Evolutionary conservation across 192 early-diverging fungal genomes (phyloP).

Genomic region (Dissophora ornata): DNA sequence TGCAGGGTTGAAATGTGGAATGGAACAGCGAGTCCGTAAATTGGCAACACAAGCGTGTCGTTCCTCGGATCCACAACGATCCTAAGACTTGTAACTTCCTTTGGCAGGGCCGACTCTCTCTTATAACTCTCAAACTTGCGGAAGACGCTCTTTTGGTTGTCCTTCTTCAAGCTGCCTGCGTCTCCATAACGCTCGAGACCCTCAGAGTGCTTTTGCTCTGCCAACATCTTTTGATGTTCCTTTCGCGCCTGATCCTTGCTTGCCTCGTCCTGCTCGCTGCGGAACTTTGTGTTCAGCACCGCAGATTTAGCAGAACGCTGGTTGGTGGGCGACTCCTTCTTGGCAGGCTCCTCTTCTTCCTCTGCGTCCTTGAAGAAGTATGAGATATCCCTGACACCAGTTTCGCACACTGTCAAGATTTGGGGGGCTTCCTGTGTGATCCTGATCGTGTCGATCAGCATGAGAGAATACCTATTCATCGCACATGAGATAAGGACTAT

Average conservation of each 20-base stretch:
- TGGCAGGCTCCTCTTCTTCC: slow-evolving; percentile 46
- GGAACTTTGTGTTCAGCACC: slow-evolving; percentile 80
- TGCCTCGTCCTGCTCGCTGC: slow-evolving; percentile 85
- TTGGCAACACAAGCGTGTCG: slow-evolving; percentile 91
- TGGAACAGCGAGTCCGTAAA: slow-evolving; percentile 96
- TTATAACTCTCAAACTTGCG: slow-evolving; percentile 97
- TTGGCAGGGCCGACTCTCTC: slow-evolving; percentile 88
- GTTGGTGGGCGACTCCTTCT: slow-evolving; percentile 25
- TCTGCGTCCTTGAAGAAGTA: slow-evolving; percentile 65
- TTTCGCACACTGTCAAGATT: slow-evolving; percentile 73
- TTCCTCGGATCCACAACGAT: slow-evolving; percentile 91
- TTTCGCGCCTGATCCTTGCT: slow-evolving; percentile 79
- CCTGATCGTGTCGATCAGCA: slow-evolving; percentile 85
- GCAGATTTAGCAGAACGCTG: slow-evolving; percentile 68
- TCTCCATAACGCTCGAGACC: slow-evolving; percentile 85
- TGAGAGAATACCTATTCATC: slow-evolving; percentile 75
- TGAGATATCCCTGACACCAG: slow-evolving; percentile 59
- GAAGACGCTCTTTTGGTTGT: slow-evolving; percentile 79
- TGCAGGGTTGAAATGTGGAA: slow-evolving; percentile 98
- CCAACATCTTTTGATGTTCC: slow-evolving; percentile 91
- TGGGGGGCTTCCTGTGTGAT: slow-evolving; percentile 72
- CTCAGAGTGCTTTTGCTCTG: slow-evolving; percentile 77
- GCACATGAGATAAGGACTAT: background rate
- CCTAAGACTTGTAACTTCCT: slow-evolving; percentile 77
- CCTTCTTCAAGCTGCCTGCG: slow-evolving; percentile 64